These are phyloP conservation scores for Starmera quercuum DNA, from an alignment of 805 yeast species.

Conservation along the genomic window DNA sequence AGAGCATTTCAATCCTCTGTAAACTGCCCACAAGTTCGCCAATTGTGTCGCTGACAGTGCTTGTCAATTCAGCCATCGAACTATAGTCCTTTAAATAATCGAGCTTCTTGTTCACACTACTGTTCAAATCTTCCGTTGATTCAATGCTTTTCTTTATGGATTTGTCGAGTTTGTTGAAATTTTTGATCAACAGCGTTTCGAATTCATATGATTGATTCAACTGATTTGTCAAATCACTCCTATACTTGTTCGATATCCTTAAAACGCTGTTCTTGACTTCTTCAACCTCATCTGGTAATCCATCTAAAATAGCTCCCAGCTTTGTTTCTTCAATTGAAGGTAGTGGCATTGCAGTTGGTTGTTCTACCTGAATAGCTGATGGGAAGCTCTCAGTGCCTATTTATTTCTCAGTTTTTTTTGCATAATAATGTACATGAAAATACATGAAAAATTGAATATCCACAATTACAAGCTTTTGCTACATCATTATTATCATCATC, in stretches of 20 bases:
- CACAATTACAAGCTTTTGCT: too few species aligned
- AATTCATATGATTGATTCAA: slow-evolving; percentile 1
- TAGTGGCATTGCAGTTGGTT: slow-evolving; percentile 35
- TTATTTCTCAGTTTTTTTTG: too few species aligned
- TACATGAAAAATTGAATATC: too few species aligned
- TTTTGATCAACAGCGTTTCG: slow-evolving; percentile 1
- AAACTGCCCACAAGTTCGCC: slow-evolving; percentile 16
- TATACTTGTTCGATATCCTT: background rate
- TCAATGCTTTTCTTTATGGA: slow-evolving; percentile 1
- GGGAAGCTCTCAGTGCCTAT: too few species aligned
- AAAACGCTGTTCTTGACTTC: slow-evolving; percentile 1
- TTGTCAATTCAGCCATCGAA: slow-evolving; percentile 1
- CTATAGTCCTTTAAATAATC: slow-evolving; percentile 5
- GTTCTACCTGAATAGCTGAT: too few species aligned
- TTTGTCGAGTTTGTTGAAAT: slow-evolving; percentile 1
- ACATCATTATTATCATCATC: too few species aligned
- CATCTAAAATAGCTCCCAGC: slow-evolving; percentile 4
- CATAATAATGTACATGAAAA: too few species aligned
- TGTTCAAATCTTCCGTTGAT: slow-evolving; percentile 4
- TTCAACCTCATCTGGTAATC: slow-evolving; percentile 6
- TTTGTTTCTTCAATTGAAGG: slow-evolving; percentile 9
- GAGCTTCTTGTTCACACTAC: slow-evolving; percentile 6
- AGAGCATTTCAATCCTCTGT: slow-evolving; percentile 24
- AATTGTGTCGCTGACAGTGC: slow-evolving; percentile 7
- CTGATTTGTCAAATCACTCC: slow-evolving; percentile 2